phyloP scores from a whole-genome alignment of 2,329 filamentous ascomycete species.

The Acephala macrosclerotiorum region DNA sequence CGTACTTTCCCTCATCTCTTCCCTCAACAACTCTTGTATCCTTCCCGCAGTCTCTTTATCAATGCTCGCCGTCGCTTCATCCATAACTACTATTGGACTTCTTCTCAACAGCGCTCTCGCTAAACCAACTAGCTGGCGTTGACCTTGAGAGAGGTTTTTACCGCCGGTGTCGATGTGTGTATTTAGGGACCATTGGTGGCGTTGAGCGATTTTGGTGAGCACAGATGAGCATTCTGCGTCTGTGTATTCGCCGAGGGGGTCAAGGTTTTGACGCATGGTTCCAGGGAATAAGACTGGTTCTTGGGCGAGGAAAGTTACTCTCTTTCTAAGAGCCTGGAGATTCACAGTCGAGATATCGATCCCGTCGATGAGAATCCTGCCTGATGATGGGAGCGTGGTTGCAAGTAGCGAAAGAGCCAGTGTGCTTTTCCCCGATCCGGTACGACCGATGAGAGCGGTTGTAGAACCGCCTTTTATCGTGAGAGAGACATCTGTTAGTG shows the following conservation, averaged over 20 bases:
- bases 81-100: slow-evolving; percentile 69
- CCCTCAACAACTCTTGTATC: slow-evolving; percentile 61
- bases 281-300: slow-evolving; percentile 72
- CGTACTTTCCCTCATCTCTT: slow-evolving; percentile 64
- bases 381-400: slow-evolving; percentile 59
- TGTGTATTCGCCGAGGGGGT: slow-evolving; percentile 63
- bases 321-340: slow-evolving; percentile 63
- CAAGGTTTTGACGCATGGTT: slow-evolving; percentile 66
- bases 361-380: slow-evolving; percentile 65
- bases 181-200: slow-evolving; percentile 62
- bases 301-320: slow-evolving; percentile 73
- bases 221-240: slow-evolving; percentile 61
- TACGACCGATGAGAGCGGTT: slow-evolving; percentile 82
- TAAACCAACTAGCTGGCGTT: slow-evolving; percentile 70
- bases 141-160: slow-evolving; percentile 68
- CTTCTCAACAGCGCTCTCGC: slow-evolving; percentile 67
- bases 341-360: slow-evolving; percentile 66
- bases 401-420: slow-evolving; percentile 68
- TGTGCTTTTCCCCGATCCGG: slow-evolving; percentile 84
- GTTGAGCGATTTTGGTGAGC: slow-evolving; percentile 59
- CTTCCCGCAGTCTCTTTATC: slow-evolving; percentile 65
- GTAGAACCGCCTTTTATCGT: slow-evolving; percentile 80
- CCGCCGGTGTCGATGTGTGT: slow-evolving; percentile 67
- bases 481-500: slow-evolving; percentile 73
- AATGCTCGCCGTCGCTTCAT: slow-evolving; percentile 71